Conservation (phyloP, 495 filamentous ascomycete genomes). For the Neurospora sp. region DNA sequence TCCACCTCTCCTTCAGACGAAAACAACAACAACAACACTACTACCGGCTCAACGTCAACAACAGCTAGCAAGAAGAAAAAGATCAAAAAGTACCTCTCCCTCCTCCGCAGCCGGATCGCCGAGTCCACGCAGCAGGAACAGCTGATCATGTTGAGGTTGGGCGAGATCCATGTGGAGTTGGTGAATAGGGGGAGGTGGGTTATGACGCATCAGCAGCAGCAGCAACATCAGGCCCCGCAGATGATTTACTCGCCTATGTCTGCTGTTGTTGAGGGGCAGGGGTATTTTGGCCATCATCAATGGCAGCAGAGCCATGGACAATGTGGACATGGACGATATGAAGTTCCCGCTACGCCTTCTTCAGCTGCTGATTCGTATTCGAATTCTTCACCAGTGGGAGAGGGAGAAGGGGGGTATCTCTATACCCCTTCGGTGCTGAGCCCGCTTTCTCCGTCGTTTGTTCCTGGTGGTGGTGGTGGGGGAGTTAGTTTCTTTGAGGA, state of each 20-base stretch:
- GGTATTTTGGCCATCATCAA: conserved; percentile 19
- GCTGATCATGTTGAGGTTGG: conserved; percentile 26
- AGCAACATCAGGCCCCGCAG: neutral
- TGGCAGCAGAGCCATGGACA: neutral
- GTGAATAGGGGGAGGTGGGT: conserved; percentile 27
- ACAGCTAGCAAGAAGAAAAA: conserved; percentile 3
- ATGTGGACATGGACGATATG: too few relatives aligned
- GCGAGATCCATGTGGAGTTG: conserved; percentile 35
- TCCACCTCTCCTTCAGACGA: neutral
- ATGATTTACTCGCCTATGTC: neutral
- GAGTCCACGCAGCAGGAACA: conserved; percentile 32
- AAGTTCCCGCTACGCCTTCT: neutral
- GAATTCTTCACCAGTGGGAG: neutral
- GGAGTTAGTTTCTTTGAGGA: conserved; percentile 5
- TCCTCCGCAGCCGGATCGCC: conserved; percentile 16
- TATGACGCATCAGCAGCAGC: conserved; percentile 17
- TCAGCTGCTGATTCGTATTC: neutral
- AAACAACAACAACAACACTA: neutral
- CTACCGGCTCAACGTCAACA: neutral
- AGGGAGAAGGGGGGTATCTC: neutral
- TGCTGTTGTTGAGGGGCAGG: conserved; percentile 21
- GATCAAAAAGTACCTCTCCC: conserved; percentile 4
- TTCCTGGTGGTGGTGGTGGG: neutral
- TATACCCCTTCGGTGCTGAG: conserved; percentile 1
- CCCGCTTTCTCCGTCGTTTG: conserved; percentile 6